phyloP scores from a whole-genome alignment of 352 stramenopile genomes.

The Phytophthora citricola region DNA sequence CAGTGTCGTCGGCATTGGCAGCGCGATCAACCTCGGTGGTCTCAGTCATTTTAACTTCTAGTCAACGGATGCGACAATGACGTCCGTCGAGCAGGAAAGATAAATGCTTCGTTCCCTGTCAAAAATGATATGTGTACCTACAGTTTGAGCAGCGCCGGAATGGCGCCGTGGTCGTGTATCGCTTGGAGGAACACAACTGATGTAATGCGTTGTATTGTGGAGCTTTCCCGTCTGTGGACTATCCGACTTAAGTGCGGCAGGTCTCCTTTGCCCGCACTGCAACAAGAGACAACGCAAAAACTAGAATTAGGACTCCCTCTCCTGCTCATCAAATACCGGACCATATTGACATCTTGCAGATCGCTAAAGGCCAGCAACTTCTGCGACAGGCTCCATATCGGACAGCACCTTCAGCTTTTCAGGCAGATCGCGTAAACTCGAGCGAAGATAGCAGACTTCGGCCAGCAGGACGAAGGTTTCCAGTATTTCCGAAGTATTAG shows the following conservation, averaged over 20 bases:
- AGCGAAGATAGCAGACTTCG: constrained; percentile 5
- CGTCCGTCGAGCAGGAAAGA: constrained; percentile 14
- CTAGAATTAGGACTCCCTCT: background rate
- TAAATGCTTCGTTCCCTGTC: background rate
- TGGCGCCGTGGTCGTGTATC: no score
- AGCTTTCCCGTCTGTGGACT: no score
- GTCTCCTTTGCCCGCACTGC: no score
- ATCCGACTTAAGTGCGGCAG: no score
- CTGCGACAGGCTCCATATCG: background rate
- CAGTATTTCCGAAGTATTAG: no score
- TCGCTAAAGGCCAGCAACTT: background rate
- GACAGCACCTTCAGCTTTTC: background rate
- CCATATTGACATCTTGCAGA: no score
- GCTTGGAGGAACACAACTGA: no score
- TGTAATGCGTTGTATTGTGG: no score
- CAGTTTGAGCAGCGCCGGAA: no score
- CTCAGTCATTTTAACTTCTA: constrained; percentile 18
- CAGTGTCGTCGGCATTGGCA: background rate
- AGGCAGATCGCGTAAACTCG: constrained; percentile 3
- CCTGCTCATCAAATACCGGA: background rate
- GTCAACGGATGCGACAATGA: constrained; percentile 15
- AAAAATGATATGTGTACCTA: constrained; percentile 5
- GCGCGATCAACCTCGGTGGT: constrained; percentile 4
- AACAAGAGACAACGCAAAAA: background rate
- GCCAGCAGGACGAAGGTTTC: no score